A percentile compares a stretch with the other conserved stretches of the same genome.
Evolutionary conservation across 371 early-diverging fungal species (phyloP).

Genomic region (Homolaphlyctis polyrhiza): DNA sequence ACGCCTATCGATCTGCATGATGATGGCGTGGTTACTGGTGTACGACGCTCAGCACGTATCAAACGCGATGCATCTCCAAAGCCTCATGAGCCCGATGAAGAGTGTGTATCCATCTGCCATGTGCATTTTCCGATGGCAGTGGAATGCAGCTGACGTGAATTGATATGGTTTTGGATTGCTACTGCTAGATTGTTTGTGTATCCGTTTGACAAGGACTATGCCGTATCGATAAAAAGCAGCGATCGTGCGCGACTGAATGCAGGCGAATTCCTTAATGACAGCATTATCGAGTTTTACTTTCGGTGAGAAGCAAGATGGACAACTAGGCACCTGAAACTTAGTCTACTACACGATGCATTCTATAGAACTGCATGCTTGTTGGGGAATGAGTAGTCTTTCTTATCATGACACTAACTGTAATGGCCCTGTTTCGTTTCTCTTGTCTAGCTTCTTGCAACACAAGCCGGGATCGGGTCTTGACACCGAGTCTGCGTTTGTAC

Average conservation of each 20-base stretch:
- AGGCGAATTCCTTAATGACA: conserved; percentile 64
- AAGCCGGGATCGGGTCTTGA: not conserved
- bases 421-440: not conserved
- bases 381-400: not conserved
- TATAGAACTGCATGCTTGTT: not conserved
- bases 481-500: conserved; percentile 38
- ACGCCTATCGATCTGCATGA: too few species aligned
- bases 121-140: too few species aligned
- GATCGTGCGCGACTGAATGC: conserved; percentile 47
- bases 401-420: not conserved
- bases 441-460: not conserved
- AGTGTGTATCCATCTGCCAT: too few species aligned
- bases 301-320: conserved; percentile 18
- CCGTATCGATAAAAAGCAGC: not conserved
- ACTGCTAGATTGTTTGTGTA: conserved; percentile 1
- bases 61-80: too few species aligned
- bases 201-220: not conserved
- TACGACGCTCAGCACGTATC: too few species aligned
- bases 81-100: too few species aligned
- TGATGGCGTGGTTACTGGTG: too few species aligned
- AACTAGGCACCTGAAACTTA: not conserved
- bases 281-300: conserved; percentile 61
- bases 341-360: not conserved
- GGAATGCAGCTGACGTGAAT: too few species aligned
- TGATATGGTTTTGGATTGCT: too few species aligned